Percentiles rank a stretch among this genome's conserved stretches.
Evolutionary conservation across 805 yeast genomes (phyloP).

Genomic region (Zygotorulaspora danielsina): DNA sequence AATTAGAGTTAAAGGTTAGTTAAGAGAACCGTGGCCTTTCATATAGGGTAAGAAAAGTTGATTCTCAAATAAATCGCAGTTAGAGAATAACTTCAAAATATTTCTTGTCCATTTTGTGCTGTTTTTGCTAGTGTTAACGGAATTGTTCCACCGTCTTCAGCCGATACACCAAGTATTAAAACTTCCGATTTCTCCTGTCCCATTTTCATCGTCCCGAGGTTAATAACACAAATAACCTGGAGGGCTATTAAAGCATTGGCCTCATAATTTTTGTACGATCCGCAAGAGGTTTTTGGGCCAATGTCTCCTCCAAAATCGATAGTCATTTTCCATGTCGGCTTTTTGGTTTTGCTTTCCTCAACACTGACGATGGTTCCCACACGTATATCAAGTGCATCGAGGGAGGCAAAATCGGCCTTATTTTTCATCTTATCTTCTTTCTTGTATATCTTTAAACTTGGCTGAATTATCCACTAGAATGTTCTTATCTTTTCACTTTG

Average conservation of each 20-base stretch:
- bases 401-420: not conserved
- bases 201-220: not conserved
- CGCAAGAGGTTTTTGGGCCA: not conserved
- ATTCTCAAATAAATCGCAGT: too few species aligned
- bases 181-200: not conserved
- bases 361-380: not conserved
- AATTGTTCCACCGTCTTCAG: not conserved
- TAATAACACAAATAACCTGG: not conserved
- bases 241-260: not conserved
- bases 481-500: too few species aligned
- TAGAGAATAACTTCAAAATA: too few species aligned
- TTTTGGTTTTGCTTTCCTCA: not conserved
- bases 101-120: not conserved
- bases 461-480: too few species aligned
- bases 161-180: not conserved
- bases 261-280: not conserved
- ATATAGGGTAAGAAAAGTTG: too few species aligned
- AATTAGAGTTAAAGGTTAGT: too few species aligned
- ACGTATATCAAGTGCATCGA: not conserved
- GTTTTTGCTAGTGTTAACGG: not conserved
- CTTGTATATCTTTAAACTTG: too few species aligned
- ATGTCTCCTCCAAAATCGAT: not conserved
- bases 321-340: not conserved
- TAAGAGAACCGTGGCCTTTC: too few species aligned
- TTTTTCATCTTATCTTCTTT: not conserved